Percentiles rank a stretch among this genome's conserved stretches.
These are phyloP conservation scores for Pholiota adiposa DNA, from an alignment of 1,284 basidiomycete genomes.

Conservation along the genomic window DNA sequence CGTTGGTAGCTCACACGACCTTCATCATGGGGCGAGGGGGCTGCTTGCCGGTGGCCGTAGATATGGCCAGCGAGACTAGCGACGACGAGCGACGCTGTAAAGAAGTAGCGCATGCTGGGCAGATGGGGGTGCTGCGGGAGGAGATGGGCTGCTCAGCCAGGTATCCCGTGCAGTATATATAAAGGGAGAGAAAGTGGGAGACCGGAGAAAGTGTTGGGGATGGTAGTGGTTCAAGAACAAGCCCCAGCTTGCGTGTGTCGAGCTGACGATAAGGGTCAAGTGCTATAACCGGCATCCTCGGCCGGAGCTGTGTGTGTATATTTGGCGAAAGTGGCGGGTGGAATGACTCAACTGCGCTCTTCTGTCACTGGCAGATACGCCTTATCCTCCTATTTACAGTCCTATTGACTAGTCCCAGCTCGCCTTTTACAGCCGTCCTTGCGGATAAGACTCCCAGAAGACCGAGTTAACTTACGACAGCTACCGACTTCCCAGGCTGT, in stretches of 20 bases:
- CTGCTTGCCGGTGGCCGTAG: constrained; percentile 35
- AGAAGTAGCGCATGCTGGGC: constrained; percentile 40
- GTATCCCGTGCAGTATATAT: constrained; percentile 13
- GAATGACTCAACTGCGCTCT: constrained; percentile 22
- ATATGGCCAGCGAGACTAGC: constrained; percentile 44
- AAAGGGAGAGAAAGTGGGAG: constrained; percentile 5
- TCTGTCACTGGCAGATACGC: constrained; percentile 9
- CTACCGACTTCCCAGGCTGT: not conserved
- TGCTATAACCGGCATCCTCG: constrained; percentile 12
- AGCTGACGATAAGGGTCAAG: constrained; percentile 19
- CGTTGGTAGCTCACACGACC: constrained; percentile 50
- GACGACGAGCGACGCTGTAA: constrained; percentile 45
- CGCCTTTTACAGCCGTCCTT: not conserved
- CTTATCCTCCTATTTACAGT: constrained; percentile 1
- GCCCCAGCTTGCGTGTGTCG: constrained; percentile 22
- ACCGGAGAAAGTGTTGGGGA: constrained; percentile 14
- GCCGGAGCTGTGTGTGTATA: constrained; percentile 12
- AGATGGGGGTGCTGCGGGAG: constrained; percentile 6
- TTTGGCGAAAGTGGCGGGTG: constrained; percentile 23
- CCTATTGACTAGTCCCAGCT: not conserved
- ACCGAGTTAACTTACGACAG: not conserved
- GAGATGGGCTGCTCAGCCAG: constrained; percentile 21
- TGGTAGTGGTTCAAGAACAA: constrained; percentile 29
- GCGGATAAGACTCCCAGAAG: not conserved
- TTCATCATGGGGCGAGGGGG: constrained; percentile 26